These are phyloP conservation scores for Groenewaldozyma tartarivorans DNA, from an alignment of 805 yeast species.

Conservation along the genomic window DNA sequence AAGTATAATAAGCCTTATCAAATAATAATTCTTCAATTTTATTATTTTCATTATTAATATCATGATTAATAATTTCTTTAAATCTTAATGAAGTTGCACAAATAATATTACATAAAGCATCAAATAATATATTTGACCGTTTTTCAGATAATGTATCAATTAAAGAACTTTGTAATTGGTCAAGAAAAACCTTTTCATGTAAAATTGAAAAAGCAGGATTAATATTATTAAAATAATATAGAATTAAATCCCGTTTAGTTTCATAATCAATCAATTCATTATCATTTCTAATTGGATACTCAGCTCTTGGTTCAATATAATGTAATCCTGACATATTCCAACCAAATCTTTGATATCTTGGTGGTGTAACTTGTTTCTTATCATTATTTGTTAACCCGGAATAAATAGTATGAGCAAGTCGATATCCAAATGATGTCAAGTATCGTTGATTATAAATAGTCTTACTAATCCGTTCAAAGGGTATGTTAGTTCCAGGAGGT, in stretches of 20 bases:
- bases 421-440: not conserved
- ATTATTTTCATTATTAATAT: slow-evolving; percentile 16
- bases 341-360: slow-evolving; percentile 49
- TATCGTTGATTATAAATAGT: slow-evolving; percentile 2
- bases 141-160: not conserved
- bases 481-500: not conserved
- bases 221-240: slow-evolving; percentile 38
- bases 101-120: slow-evolving; percentile 41
- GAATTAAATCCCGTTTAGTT: slow-evolving; percentile 23
- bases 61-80: slow-evolving; percentile 34
- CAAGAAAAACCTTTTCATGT: slow-evolving; percentile 45
- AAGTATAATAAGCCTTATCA: slow-evolving; percentile 31
- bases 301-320: slow-evolving; percentile 35
- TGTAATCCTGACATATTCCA: slow-evolving; percentile 54
- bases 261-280: slow-evolving; percentile 5
- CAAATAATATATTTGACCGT: slow-evolving; percentile 31
- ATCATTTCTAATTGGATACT: not conserved
- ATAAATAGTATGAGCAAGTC: not conserved
- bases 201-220: slow-evolving; percentile 46
- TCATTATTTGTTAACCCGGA: not conserved
- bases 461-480: not conserved
- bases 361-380: slow-evolving; percentile 28
- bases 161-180: slow-evolving; percentile 32
- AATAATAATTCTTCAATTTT: slow-evolving; percentile 36
- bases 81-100: slow-evolving; percentile 44